phyloP scores from a whole-genome alignment of 352 stramenopile species.

The Globisporangium apiculatum region DNA sequence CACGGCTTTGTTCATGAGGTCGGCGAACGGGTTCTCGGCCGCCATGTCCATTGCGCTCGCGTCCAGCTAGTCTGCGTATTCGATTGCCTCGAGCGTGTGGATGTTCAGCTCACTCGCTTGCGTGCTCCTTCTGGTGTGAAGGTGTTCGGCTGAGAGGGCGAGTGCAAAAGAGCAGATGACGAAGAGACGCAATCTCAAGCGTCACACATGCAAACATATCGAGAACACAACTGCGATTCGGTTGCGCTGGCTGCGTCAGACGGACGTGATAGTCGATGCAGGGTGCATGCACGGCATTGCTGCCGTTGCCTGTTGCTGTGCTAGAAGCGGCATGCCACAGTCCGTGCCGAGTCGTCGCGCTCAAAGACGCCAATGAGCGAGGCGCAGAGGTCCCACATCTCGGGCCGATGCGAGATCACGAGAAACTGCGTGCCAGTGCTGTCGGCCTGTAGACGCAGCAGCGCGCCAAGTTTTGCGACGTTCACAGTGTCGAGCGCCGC shows the following conservation, averaged over 20 bases:
- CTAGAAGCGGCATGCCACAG: constrained; percentile 19
- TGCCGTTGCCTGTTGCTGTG: too few species aligned
- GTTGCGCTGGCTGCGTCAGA: too few species aligned
- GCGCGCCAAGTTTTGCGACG: constrained; percentile 18
- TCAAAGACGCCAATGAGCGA: constrained; percentile 26
- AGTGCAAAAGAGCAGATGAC: too few species aligned
- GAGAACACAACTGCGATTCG: too few species aligned
- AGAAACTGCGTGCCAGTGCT: constrained; percentile 24
- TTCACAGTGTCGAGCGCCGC: constrained; percentile 31
- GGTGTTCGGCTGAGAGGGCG: too few species aligned
- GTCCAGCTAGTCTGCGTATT: background rate
- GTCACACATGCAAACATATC: too few species aligned
- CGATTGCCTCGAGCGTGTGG: background rate
- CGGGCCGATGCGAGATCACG: constrained; percentile 22
- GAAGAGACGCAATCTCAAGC: too few species aligned
- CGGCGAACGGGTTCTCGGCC: constrained; percentile 66
- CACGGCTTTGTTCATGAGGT: constrained; percentile 81
- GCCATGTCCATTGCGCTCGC: constrained; percentile 43
- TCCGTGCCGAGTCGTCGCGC: constrained; percentile 18
- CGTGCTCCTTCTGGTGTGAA: too few species aligned
- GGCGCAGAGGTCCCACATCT: constrained; percentile 23
- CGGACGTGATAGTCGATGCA: too few species aligned
- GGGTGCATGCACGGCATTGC: too few species aligned
- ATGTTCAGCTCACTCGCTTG: too few species aligned
- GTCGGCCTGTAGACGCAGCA: constrained; percentile 18